Conservation (phyloP, 371 early-diverging fungal genomes). For the Haplosporangium sp. region DNA sequence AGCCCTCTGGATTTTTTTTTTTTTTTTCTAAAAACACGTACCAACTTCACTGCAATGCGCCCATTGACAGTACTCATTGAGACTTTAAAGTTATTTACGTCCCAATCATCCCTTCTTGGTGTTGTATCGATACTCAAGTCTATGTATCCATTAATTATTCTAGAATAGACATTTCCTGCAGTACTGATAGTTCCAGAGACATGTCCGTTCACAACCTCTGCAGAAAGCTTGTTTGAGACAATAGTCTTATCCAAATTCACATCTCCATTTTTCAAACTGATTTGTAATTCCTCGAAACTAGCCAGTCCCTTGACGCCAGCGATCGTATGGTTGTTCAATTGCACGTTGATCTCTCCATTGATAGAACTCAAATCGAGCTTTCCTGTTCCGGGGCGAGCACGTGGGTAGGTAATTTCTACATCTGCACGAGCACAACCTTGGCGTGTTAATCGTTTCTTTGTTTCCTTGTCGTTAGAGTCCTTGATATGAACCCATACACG, state of each 20-base stretch:
- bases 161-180: conserved; percentile 11
- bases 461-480: background rate
- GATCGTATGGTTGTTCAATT: background rate
- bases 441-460: conserved; percentile 1
- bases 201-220: conserved; percentile 16
- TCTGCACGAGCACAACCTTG: conserved; percentile 15
- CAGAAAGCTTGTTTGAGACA: background rate
- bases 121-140: conserved; percentile 14
- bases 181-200: conserved; percentile 6
- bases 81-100: conserved; percentile 1
- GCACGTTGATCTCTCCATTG: conserved; percentile 10
- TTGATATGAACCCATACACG: background rate
- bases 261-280: conserved; percentile 5
- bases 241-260: background rate
- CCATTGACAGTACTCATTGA: conserved; percentile 3
- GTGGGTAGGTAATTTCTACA: conserved; percentile 27
- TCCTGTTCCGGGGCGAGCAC: background rate
- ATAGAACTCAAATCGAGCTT: background rate
- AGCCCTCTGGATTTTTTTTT: no score
- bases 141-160: conserved; percentile 13
- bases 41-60: conserved; percentile 1
- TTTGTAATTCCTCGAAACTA: conserved; percentile 5
- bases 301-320: background rate
- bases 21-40: background rate
- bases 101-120: background rate